Base-by-base conservation (phyloP, 176 grass and related monocot genomes). In the Rhipidocladum racemiflorum region DNA sequence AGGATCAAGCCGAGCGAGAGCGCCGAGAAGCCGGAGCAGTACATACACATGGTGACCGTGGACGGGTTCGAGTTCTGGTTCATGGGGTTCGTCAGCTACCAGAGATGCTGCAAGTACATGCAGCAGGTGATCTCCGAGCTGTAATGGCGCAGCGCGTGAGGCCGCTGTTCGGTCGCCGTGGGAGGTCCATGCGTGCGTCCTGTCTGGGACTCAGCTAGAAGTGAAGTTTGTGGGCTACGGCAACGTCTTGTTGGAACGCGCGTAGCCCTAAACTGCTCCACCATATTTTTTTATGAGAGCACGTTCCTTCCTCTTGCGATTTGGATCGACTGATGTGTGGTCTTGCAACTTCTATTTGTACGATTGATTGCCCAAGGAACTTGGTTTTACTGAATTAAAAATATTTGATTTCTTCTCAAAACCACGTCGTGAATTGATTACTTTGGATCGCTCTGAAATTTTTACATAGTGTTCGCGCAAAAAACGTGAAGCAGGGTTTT, bases 41-140 rank as follows among this genome's bases (percentile, higher is more conserved):
- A 97, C 77, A 63, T 97, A 28, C 88, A 93, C 64, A 78, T 97
- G 60, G 84, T 45, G 15, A 97, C 95, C 7, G 74, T 87, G 13
- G 95, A 97, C 76, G 78, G 82, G 0, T 97, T 88, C 83, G 88
- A 90, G 78, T 90, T 90, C 59, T 90, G 88, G 88, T 90, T 94
- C 72, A 89, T 94, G 87, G 92, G 92, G 0, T 94, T 94, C 70
- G 87, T 91, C 1, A 91, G 87, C 42, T 82, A 85, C 36, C 83
- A 94, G 54, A 72, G 87, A 44, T 89, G 87, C 76, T 94, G 80
- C 87, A 94, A 85, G 78, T 91, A 87, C 77, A 86, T 94, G 55
- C 84, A 80, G 56, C 81, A 89, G 56, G 84, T 88, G 71, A 87
- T 91, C 74, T 61, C 89, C 70, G 55, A 86, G 30, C 18, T 74